These are phyloP conservation scores for Cubamyces sp. DNA, from an alignment of 768 basidiomycete genomes.

Conservation along the genomic window DNA sequence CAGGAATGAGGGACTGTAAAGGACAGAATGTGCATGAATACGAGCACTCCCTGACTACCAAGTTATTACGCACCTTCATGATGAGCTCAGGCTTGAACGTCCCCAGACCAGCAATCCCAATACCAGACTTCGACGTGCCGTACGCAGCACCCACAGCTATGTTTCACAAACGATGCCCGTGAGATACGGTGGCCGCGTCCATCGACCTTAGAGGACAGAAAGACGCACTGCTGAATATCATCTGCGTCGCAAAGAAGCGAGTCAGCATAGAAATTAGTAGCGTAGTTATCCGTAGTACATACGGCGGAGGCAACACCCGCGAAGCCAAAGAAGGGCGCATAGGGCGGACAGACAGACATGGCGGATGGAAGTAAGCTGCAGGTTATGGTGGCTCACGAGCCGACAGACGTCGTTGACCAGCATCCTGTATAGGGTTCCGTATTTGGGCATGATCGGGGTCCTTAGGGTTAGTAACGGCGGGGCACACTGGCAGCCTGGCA, in stretches of 20 bases:
- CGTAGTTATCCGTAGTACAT: slow-evolving; percentile 34
- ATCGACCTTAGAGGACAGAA: neutral
- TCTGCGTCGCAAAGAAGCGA: slow-evolving; percentile 49
- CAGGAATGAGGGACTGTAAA: slow-evolving; percentile 86
- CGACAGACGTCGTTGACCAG: slow-evolving; percentile 11
- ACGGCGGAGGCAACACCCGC: slow-evolving; percentile 95
- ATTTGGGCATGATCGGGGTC: neutral
- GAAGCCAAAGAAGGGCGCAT: slow-evolving; percentile 98
- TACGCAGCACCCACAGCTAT: slow-evolving; percentile 92
- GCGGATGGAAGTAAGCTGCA: slow-evolving; percentile 12
- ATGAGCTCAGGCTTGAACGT: slow-evolving; percentile 95
- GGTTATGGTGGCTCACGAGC: neutral
- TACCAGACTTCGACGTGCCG: slow-evolving; percentile 95
- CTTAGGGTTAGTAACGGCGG: neutral
- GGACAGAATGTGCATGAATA: neutral
- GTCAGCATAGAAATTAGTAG: neutral
- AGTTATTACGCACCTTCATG: slow-evolving; percentile 78
- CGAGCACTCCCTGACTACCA: neutral
- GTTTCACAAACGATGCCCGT: neutral
- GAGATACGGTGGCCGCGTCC: slow-evolving; percentile 1
- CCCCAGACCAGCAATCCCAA: slow-evolving; percentile 94
- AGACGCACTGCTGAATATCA: slow-evolving; percentile 91
- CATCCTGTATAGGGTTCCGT: slow-evolving; percentile 8
- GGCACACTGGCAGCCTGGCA: too few species aligned
- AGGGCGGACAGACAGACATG: slow-evolving; percentile 78